Evolutionary conservation across 2,329 filamentous ascomycete species (phyloP), one percentile per base, ranked within the genome.

Genomic region (Xylaria arbuscula): DNA sequence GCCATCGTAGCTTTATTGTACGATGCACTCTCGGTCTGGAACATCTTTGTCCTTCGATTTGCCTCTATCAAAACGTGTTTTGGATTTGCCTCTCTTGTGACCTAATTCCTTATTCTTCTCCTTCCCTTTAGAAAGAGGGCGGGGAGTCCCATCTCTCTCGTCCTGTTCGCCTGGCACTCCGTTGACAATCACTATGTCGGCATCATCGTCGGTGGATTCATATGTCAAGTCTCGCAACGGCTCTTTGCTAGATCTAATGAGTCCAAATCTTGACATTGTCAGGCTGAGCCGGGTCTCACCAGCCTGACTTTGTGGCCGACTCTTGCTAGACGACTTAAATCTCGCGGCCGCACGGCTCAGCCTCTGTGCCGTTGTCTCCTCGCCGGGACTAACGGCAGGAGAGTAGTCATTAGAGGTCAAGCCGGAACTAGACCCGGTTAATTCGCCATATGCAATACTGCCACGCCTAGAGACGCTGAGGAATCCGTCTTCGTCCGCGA

Each of bases 221-320:
- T 72, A 65, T 6, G 70, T 70, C 17, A 73, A 69, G 15, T 81
- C 80, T 42, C 80, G 78, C 64, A 83, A 74, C 0, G 79, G 81
- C 67, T 89, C 87, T 73, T 82, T 86, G 78, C 85, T 87, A 9
- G 82, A 73, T 59, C 83, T 84, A 73, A 85, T 83, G 7, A 88
- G 81, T 10, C 84, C 84, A 3, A 88, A 78, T n/a, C 86, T 84
- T 17, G 83, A 85, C 76, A 90, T 88, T 2, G 85, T 87, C 19
- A 85, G 80, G 73, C 86, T 89, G 64, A 89, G 84, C 3, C 88
- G 83, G 17, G 83, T 83, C 71, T 90, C 88, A 34, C 87, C 86
- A 0, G 82, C 84, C 72, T 89, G 87, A 73, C 88, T 90, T 19
- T 80, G 80, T 4, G 88, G 86, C 13, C 88, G 84, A 71, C 88